Conservation (phyloP, 306 rosid genomes). For the Lablab purpureus region DNA sequence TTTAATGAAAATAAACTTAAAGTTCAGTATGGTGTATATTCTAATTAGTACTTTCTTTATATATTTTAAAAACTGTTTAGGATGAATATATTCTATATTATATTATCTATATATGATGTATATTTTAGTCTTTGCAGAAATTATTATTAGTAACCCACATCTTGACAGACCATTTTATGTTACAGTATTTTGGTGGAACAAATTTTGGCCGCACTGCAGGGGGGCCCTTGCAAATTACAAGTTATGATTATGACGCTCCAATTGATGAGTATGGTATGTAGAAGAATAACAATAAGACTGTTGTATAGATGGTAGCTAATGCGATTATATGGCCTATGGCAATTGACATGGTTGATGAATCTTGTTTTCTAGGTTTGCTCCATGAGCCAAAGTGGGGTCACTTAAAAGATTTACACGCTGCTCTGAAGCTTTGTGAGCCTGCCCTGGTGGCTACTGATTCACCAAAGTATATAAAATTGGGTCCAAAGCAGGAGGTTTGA, state of each 20-base stretch:
- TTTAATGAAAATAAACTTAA: conserved; percentile 1
- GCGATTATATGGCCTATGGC: conserved; percentile 29
- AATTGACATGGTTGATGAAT: conserved; percentile 37
- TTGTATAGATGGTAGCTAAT: conserved; percentile 26
- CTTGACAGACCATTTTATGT: conserved; percentile 51
- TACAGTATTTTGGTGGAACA: conserved; percentile 97
- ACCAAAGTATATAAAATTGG: conserved; percentile 80
- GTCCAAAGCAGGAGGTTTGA: conserved; percentile 94
- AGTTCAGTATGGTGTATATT: conserved; percentile 20
- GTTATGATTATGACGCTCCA: conserved; percentile 99
- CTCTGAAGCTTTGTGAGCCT: conserved; percentile 93
- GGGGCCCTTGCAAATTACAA: conserved; percentile 92
- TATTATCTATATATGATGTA: conserved; percentile 18
- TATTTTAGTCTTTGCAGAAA: conserved; percentile 33
- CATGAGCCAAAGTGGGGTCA: conserved; percentile 98
- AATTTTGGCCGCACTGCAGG: conserved; percentile 97
- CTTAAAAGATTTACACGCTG: conserved; percentile 93
- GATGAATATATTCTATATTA: conserved; percentile 3
- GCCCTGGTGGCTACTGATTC: conserved; percentile 83
- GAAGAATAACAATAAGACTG: conserved; percentile 33
- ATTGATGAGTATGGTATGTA: conserved; percentile 91
- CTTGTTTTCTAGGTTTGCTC: conserved; percentile 70
- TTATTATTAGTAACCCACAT: conserved; percentile 34
- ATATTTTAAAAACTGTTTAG: conserved; percentile 26
- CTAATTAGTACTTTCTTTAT: conserved; percentile 1